These are phyloP conservation scores for Umbellularia californica DNA, from an alignment of 164 flowering plant genomes.

Conservation along the genomic window DNA sequence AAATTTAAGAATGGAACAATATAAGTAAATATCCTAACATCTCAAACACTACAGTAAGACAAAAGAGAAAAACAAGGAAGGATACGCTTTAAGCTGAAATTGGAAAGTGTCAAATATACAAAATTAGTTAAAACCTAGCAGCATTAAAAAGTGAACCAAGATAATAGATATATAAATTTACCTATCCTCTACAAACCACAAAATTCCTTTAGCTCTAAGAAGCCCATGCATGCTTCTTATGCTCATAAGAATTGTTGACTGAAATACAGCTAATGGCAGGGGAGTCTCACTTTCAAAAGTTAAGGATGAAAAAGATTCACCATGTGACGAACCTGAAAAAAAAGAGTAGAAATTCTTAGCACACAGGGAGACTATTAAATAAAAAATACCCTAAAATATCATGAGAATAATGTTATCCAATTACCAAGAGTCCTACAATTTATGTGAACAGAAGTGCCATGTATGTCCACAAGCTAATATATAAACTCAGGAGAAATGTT, in stretches of 20 bases:
- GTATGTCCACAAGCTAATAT: too few relatives aligned
- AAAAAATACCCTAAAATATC: not conserved
- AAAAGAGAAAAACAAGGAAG: not conserved
- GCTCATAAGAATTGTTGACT: conserved; percentile 9
- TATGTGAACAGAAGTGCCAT: too few relatives aligned
- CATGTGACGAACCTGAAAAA: conserved; percentile 11
- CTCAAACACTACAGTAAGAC: not conserved
- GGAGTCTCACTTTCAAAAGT: conserved; percentile 14
- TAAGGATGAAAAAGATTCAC: conserved; percentile 8
- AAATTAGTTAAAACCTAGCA: too few relatives aligned
- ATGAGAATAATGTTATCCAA: too few relatives aligned
- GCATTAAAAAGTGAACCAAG: not conserved
- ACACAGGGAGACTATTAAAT: not conserved
- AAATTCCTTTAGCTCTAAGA: conserved; percentile 15
- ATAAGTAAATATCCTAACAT: not conserved
- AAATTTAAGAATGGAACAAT: not conserved
- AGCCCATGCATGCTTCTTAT: conserved; percentile 10
- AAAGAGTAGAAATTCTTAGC: not conserved
- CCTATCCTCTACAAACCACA: conserved; percentile 16
- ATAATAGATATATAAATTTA: not conserved
- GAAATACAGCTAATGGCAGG: conserved; percentile 9
- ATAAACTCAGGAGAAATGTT: too few relatives aligned
- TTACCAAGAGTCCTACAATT: too few relatives aligned
- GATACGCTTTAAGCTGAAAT: not conserved
- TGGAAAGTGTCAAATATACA: not conserved